Conservation (phyloP, 2,329 filamentous ascomycete genomes). For the Tympanopsis confertula region DNA sequence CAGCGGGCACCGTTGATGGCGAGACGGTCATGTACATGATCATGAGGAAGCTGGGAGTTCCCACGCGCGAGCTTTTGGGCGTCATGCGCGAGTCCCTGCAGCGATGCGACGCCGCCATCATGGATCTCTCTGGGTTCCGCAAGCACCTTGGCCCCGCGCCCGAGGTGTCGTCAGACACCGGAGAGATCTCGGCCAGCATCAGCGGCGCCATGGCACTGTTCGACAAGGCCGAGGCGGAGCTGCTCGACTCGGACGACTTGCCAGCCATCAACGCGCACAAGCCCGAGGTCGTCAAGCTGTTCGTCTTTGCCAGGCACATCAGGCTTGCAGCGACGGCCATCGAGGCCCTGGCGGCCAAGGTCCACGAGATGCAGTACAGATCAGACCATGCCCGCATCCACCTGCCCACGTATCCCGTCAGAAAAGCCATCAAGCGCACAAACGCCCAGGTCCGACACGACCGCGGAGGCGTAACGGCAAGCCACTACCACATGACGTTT, state of each 20-base stretch:
- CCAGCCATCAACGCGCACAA: constrained; percentile 32
- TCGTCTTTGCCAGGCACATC: constrained; percentile 41
- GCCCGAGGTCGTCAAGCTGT: constrained; percentile 36
- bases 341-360: constrained; percentile 30
- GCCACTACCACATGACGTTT: constrained; percentile 30
- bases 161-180: constrained; percentile 28
- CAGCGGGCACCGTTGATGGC: constrained; percentile 11
- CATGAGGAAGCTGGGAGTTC: constrained; percentile 24
- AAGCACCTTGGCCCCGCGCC: constrained; percentile 29
- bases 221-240: constrained; percentile 29
- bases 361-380: constrained; percentile 32
- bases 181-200: constrained; percentile 24
- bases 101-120: constrained; percentile 37
- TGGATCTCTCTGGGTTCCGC: constrained; percentile 39
- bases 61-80: constrained; percentile 31
- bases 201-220: constrained; percentile 30
- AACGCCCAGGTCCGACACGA: constrained; percentile 48
- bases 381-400: constrained; percentile 28
- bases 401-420: constrained; percentile 39
- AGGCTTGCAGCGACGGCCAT: constrained; percentile 36
- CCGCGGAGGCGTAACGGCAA: constrained; percentile 37
- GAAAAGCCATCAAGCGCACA: constrained; percentile 37
- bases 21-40: constrained; percentile 14
- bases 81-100: constrained; percentile 31
- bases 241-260: constrained; percentile 31